These are phyloP conservation scores for Zasmidium angulare DNA, from an alignment of 2,329 filamentous ascomycete species.

Conservation along the genomic window DNA sequence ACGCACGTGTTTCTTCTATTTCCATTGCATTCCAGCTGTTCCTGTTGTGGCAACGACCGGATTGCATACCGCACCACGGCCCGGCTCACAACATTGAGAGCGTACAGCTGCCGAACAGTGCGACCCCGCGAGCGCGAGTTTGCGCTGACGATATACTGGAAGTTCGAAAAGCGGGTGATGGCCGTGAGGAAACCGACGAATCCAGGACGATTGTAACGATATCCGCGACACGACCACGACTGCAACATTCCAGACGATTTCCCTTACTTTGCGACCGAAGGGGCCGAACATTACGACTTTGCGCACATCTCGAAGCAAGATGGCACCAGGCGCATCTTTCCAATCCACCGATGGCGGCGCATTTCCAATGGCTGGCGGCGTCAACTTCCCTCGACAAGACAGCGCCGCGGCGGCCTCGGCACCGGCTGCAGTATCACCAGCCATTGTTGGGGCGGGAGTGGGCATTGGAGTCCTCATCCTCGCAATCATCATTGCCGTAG, in stretches of 20 bases:
- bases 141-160: not conserved
- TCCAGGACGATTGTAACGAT: not conserved
- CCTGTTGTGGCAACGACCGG: conserved; percentile 37
- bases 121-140: not conserved
- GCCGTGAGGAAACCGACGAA: not conserved
- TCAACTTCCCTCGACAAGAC: conserved; percentile 12
- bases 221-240: not conserved
- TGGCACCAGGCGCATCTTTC: conserved; percentile 3
- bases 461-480: conserved; percentile 29
- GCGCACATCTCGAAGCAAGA: not conserved
- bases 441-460: conserved; percentile 26
- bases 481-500: conserved; percentile 23
- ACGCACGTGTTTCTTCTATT: conserved; percentile 1
- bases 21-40: conserved; percentile 35
- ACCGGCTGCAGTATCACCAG: conserved; percentile 5
- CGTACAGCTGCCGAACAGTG: not conserved
- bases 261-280: not conserved
- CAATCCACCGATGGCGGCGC: not conserved
- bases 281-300: not conserved
- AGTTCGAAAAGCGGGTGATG: not conserved
- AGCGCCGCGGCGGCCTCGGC: conserved; percentile 5
- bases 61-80: conserved; percentile 28
- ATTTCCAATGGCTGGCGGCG: conserved; percentile 4
- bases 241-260: not conserved
- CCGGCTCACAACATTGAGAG: conserved; percentile 31